These are phyloP conservation scores for Sinapis alba DNA, from an alignment of 441 rosid genomes.

Conservation along the genomic window DNA sequence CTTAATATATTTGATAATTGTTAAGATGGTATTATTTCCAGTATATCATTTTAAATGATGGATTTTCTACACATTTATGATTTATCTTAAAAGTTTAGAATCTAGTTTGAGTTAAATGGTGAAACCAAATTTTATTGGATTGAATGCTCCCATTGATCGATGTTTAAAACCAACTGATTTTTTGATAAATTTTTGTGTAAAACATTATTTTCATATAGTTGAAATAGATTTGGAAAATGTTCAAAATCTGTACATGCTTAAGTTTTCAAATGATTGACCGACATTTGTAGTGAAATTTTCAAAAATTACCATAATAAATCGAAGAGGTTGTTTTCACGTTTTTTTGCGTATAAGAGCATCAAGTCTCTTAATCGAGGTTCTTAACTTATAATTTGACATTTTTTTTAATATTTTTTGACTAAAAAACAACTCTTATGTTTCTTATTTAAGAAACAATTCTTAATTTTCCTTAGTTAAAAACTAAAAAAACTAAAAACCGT, in stretches of 20 bases:
- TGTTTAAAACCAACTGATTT: not conserved
- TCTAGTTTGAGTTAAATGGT: not conserved
- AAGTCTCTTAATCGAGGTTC: too few relatives aligned
- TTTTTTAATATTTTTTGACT: too few relatives aligned
- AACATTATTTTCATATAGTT: not conserved
- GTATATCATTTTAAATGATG: not conserved
- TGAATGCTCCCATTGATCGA: not conserved
- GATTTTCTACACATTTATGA: not conserved
- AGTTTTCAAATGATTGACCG: conserved; percentile 14
- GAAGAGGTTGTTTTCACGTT: conserved; percentile 14
- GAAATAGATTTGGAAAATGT: not conserved
- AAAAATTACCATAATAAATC: not conserved
- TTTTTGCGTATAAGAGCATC: too few relatives aligned
- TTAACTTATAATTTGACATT: too few relatives aligned
- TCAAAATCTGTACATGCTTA: not conserved
- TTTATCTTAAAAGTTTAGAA: not conserved
- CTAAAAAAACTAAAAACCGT: too few relatives aligned
- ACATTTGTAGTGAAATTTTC: not conserved
- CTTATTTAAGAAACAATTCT: too few relatives aligned
- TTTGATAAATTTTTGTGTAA: not conserved
- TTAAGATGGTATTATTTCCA: not conserved
- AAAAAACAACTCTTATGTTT: too few relatives aligned
- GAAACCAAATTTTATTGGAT: not conserved
- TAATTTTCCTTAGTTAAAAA: too few relatives aligned
- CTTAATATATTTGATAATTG: not conserved